Percentiles rank a stretch among this genome's conserved stretches.
Conservation (phyloP, 306 rosid genomes). For the Alnus rubra region DNA sequence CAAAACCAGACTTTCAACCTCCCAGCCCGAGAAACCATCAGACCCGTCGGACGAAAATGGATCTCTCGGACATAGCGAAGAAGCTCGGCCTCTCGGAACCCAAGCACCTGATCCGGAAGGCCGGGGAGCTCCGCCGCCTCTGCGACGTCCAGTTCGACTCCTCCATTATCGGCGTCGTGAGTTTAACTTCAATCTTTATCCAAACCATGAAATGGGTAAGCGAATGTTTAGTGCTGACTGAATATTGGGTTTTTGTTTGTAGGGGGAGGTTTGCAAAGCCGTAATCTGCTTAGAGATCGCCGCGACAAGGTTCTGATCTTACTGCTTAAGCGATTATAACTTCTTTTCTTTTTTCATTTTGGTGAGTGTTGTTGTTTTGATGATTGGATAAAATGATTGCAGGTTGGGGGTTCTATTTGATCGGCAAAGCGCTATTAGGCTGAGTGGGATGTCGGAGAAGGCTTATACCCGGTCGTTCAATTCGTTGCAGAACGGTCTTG, state of each 20-base stretch:
- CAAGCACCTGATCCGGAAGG: conserved; percentile 62
- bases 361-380: background rate
- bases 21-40: background rate
- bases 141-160: conserved; percentile 82
- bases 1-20: background rate
- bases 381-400: background rate
- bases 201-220: background rate
- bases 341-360: background rate
- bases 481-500: conserved; percentile 81
- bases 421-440: conserved; percentile 59
- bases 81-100: conserved; percentile 63
- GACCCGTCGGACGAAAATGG: conserved; percentile 41
- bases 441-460: conserved; percentile 85
- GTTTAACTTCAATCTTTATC: background rate
- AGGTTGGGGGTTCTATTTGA: conserved; percentile 64
- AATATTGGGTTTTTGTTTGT: background rate
- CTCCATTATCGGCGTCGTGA: conserved; percentile 71
- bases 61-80: conserved; percentile 59
- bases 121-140: conserved; percentile 85
- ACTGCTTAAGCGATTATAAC: background rate
- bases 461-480: conserved; percentile 82
- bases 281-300: conserved; percentile 82
- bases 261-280: conserved; percentile 90
- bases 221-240: background rate
- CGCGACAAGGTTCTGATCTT: conserved; percentile 48